These are phyloP conservation scores for Candida nemodendra DNA, from an alignment of 805 yeast genomes.

Conservation along the genomic window DNA sequence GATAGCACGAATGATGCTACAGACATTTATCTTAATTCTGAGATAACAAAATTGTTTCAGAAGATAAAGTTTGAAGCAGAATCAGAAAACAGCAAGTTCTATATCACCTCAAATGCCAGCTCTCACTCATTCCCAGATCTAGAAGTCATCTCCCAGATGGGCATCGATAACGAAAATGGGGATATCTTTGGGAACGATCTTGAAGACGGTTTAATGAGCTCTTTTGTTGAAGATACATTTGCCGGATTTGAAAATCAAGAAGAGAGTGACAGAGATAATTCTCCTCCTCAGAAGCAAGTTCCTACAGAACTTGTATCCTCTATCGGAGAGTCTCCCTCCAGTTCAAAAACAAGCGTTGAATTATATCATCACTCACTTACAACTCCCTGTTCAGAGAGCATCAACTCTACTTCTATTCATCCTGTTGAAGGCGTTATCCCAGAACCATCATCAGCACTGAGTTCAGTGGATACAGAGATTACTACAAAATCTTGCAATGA, in stretches of 20 bases:
- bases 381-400: too few relatives aligned
- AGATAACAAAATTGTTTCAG: conserved; percentile 17
- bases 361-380: too few relatives aligned
- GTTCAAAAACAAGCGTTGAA: too few relatives aligned
- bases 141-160: conserved; percentile 12
- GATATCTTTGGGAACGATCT: conserved; percentile 1
- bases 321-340: too few relatives aligned
- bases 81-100: conserved; percentile 13
- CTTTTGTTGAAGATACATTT: conserved; percentile 17
- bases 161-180: conserved; percentile 5
- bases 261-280: too few relatives aligned
- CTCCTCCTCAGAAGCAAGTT: too few relatives aligned
- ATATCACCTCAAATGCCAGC: conserved; percentile 10
- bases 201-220: conserved; percentile 15
- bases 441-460: too few relatives aligned
- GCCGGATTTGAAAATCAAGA: conserved; percentile 5
- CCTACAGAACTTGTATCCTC: too few relatives aligned
- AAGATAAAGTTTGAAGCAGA: conserved; percentile 10
- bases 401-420: too few relatives aligned
- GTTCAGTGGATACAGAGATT: conserved; percentile 10
- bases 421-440: too few relatives aligned
- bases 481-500: conserved; percentile 6
- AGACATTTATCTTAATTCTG: conserved; percentile 20
- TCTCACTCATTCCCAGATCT: conserved; percentile 18
- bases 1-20: conserved; percentile 12